phyloP scores from a whole-genome alignment of 2,329 filamentous ascomycete genomes.

The Ophiostoma australiae region DNA sequence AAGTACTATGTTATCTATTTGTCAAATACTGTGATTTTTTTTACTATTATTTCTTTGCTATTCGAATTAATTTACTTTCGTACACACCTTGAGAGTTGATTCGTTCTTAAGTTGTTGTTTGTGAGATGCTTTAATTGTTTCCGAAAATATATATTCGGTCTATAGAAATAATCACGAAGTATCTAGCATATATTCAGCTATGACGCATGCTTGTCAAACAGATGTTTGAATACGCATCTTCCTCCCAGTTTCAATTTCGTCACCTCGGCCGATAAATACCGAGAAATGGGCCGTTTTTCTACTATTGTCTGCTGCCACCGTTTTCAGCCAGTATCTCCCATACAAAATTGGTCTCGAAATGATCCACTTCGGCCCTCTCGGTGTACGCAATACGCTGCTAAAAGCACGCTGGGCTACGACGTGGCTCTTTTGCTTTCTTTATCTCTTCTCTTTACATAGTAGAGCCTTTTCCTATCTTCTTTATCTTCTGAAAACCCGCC shows the following conservation, averaged over 20 bases:
- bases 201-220: no score
- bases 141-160: no score
- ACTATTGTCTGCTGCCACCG: neutral
- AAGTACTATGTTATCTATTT: neutral
- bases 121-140: no score
- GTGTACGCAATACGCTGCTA: neutral
- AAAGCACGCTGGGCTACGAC: neutral
- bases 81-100: no score
- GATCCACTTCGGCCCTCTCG: constrained; percentile 8
- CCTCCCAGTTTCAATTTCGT: neutral
- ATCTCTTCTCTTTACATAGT: neutral
- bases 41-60: no score
- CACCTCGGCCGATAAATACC: neutral
- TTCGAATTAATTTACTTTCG: no score
- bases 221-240: neutral
- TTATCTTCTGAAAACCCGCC: neutral
- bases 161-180: no score
- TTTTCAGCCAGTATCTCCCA: neutral
- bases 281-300: neutral
- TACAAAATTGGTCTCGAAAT: neutral
- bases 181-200: no score
- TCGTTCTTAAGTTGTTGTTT: no score
- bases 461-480: neutral
- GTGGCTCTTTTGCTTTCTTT: neutral
- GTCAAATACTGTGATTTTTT: no score